These are phyloP conservation scores for Pseudozyma sp. DNA, from an alignment of 1,284 basidiomycete genomes.

Conservation along the genomic window DNA sequence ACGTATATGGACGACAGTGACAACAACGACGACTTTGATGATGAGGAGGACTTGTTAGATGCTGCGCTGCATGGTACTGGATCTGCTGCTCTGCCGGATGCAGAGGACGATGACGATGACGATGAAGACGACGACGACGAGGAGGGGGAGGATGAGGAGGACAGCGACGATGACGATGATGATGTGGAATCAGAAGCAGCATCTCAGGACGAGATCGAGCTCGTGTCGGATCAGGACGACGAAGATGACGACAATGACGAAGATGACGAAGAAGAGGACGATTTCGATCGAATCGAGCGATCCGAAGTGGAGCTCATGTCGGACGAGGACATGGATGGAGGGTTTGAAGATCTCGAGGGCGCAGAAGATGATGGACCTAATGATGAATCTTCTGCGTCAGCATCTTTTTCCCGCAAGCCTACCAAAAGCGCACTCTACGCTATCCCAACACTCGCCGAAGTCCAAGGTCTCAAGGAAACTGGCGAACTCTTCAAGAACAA, in stretches of 20 bases:
- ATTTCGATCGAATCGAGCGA: slow-evolving; percentile 41
- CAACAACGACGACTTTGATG: slow-evolving; percentile 64
- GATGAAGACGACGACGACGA: slow-evolving; percentile 55
- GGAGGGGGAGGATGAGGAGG: slow-evolving; percentile 42
- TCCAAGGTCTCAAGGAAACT: slow-evolving; percentile 81
- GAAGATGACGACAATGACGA: slow-evolving; percentile 15
- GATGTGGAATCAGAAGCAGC: slow-evolving; percentile 23
- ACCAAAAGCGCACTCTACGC: slow-evolving; percentile 69
- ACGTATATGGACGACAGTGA: slow-evolving; percentile 39
- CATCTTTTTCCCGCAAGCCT: slow-evolving; percentile 42
- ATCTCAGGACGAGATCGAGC: slow-evolving; percentile 33
- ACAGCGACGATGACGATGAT: slow-evolving; percentile 36
- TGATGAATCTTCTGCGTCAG: slow-evolving; percentile 18
- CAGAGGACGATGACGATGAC: slow-evolving; percentile 41
- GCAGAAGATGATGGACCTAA: slow-evolving; percentile 37
- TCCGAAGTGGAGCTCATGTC: slow-evolving; percentile 51
- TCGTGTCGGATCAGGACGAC: slow-evolving; percentile 39
- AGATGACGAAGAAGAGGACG: slow-evolving; percentile 45
- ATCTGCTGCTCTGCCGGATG: slow-evolving; percentile 38
- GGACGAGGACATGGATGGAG: slow-evolving; percentile 66
- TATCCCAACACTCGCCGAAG: slow-evolving; percentile 75
- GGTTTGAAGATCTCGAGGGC: slow-evolving; percentile 63
- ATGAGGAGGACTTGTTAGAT: slow-evolving; percentile 55
- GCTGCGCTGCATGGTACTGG: slow-evolving; percentile 45
- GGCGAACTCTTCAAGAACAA: slow-evolving; percentile 83